Evolutionary conservation across 768 basidiomycete genomes (phyloP).

Genomic region (Auricularia heimuer): DNA sequence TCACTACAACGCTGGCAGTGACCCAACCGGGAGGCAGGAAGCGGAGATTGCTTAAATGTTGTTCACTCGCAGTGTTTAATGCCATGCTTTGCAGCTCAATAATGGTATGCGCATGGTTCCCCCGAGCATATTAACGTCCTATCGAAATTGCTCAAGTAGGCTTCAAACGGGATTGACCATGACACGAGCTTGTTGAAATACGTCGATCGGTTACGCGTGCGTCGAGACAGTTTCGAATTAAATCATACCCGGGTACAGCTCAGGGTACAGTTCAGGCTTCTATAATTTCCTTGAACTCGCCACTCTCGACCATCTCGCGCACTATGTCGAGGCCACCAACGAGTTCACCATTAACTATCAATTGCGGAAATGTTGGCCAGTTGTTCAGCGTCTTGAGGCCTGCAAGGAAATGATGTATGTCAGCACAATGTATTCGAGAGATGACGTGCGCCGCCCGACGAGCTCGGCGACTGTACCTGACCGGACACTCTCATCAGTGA

Average conservation of each 20-base stretch:
- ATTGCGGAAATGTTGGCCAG: constrained; percentile 85
- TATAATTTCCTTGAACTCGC: constrained; percentile 54
- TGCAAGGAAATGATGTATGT: constrained; percentile 8
- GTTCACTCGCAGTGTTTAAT: no score
- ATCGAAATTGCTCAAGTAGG: no score
- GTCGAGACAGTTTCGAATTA: not conserved
- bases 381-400: constrained; percentile 64
- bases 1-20: no score
- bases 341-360: constrained; percentile 83
- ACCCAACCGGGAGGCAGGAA: no score
- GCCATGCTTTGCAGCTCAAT: no score
- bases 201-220: no score
- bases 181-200: no score
- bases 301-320: constrained; percentile 74
- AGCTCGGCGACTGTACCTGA: constrained; percentile 42
- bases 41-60: no score
- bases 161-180: no score
- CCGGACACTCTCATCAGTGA: constrained; percentile 69
- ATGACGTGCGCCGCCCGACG: not conserved
- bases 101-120: no score
- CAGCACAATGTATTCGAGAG: not conserved
- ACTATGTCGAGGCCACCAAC: constrained; percentile 93
- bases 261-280: constrained; percentile 4
- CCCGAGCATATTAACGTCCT: no score
- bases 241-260: not conserved